Base-by-base conservation (phyloP, 768 basidiomycete species). In the Calocybe indica region DNA sequence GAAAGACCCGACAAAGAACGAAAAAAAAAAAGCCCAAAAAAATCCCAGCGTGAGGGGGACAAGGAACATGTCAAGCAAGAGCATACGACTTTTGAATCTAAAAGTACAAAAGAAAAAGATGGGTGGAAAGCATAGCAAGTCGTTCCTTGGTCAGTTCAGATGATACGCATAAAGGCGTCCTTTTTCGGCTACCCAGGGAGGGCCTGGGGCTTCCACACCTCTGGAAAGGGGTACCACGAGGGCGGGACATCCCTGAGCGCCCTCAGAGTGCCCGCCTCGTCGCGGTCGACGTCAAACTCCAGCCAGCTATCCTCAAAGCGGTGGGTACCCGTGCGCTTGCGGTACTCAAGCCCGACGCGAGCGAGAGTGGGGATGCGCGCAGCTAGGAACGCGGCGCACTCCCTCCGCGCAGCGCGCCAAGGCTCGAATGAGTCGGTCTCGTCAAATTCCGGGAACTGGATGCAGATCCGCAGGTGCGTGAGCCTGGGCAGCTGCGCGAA, bases 141-240 rank as follows among this genome's bases (percentile, higher is more conserved):
- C 4, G 22, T 22, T 4, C 22, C 4, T 22, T 4, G 22, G 22
- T 22, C 22, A 22, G 22, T 22, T 22, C 22, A 22, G 22, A 22
- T 22, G 22, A 22, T 22, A 39, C 38, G 14, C 38, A 39, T 7
- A 39, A 15, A 43, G 29, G 34, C 15, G 34, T 33, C 15, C 29
- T 31, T 40, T 37, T 28, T 29, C 40, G 11, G 32, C n/a, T 30
- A 37, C 48, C 28, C 41, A 36, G 22, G 29, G n/a, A 52, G 14
- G 3, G 40, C 45, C 33, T 59, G 58, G 2, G 57, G 57, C 10
- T 43, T 22, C 70, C 70, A 73, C 29, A 72, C 64, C 52, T 71
- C 69, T 9, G 72, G 72, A 52, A 71, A 71, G 5, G 62, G 65
- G 40, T 72, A 72, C 71, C 71, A 73, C 28, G 61, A 62, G 40